phyloP scores from a whole-genome alignment of 129 eudicot genomes.

The Flaveria robusta region DNA sequence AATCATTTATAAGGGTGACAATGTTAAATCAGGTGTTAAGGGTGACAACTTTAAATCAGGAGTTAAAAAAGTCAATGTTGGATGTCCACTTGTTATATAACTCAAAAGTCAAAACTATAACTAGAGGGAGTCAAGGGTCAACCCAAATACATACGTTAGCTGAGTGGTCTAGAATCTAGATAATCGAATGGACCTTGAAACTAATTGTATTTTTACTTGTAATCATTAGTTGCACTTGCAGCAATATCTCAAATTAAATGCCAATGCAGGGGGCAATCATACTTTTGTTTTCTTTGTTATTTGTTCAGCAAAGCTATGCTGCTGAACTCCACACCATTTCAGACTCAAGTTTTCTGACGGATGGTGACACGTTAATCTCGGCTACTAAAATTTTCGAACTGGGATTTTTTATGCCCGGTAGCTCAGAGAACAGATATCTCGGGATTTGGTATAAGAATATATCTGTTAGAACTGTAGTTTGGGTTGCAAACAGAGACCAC shows the following conservation, averaged over 20 bases:
- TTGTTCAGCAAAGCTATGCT: not conserved
- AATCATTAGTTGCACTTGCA: not conserved
- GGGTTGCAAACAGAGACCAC: conserved; percentile 1
- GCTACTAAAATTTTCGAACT: not conserved
- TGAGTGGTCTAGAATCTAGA: not conserved
- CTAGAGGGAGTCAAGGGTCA: not conserved
- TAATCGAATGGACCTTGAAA: not conserved
- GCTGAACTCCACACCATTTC: not conserved
- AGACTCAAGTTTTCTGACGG: not conserved
- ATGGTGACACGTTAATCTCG: not conserved
- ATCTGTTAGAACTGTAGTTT: not conserved
- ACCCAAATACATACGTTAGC: not conserved
- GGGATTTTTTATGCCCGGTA: not conserved
- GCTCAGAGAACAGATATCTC: not conserved
- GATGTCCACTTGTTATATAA: not conserved
- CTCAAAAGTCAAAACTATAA: not conserved
- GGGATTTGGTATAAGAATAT: not conserved
- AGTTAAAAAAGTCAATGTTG: not conserved
- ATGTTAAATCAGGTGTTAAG: no score
- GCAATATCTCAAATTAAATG: not conserved
- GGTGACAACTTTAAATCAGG: no score
- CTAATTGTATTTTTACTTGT: no score
- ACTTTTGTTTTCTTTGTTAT: not conserved
- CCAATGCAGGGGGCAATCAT: not conserved
- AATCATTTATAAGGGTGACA: no score